Evolutionary conservation across 257 asterid genomes (phyloP).

Genomic region (Catharanthus roseus): DNA sequence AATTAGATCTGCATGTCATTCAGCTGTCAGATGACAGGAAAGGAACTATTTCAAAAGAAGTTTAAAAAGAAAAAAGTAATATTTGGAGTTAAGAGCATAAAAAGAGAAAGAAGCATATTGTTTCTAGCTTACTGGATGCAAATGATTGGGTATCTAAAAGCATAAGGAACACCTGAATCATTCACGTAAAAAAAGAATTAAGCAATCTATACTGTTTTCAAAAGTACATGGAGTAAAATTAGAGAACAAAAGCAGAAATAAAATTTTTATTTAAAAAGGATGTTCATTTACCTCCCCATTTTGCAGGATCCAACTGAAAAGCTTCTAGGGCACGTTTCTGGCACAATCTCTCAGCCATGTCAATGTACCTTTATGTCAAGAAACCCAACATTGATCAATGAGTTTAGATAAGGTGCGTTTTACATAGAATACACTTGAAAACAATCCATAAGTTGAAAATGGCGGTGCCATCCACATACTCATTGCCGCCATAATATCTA

Average conservation of each 20-base stretch:
- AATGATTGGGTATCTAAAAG: neutral
- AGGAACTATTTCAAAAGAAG: neutral
- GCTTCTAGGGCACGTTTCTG: slow-evolving; percentile 94
- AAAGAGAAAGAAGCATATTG: neutral
- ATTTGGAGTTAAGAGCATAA: neutral
- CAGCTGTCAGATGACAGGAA: neutral
- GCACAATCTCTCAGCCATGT: slow-evolving; percentile 94
- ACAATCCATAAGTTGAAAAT: neutral
- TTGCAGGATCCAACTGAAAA: slow-evolving; percentile 70
- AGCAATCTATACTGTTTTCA: neutral
- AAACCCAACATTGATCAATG: slow-evolving; percentile 9
- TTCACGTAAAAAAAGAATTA: neutral
- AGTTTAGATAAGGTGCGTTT: neutral
- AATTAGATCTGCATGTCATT: neutral
- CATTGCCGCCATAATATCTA: slow-evolving; percentile 95
- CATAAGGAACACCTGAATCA: neutral
- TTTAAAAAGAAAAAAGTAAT: neutral
- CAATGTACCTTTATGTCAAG: slow-evolving; percentile 64
- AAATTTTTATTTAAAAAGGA: neutral
- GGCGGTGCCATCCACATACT: slow-evolving; percentile 39
- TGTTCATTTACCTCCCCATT: slow-evolving; percentile 83
- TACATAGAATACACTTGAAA: neutral
- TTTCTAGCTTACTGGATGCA: neutral
- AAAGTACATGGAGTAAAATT: too few species aligned
- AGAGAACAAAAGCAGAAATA: neutral